Conservation (phyloP, 2,329 filamentous ascomycete genomes). For the Dothideomycetidae sp. region DNA sequence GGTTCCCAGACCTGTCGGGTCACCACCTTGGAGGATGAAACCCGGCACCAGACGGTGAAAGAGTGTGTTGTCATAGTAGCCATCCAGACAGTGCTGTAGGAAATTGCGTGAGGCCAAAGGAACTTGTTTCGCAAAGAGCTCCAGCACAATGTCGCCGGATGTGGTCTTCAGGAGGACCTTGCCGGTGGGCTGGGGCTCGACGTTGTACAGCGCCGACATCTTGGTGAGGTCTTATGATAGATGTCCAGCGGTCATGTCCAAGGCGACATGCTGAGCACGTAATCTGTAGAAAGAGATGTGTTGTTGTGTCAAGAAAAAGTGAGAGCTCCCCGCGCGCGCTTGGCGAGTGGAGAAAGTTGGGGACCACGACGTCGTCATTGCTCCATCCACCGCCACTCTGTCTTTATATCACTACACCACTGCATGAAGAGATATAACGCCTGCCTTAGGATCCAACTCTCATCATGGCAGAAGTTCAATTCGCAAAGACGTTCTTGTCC, state of each 20-base stretch:
- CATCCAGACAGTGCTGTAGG: conserved; percentile 83
- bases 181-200: conserved; percentile 85
- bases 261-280: no score
- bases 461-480: conserved; percentile 49
- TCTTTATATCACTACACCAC: not conserved
- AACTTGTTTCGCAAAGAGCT: conserved; percentile 89
- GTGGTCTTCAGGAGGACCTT: conserved; percentile 87
- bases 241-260: conserved; percentile 2
- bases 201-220: conserved; percentile 91
- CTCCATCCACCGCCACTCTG: conserved; percentile 2
- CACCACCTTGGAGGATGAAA: conserved; percentile 89
- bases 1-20: conserved; percentile 82
- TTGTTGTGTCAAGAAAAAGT: no score
- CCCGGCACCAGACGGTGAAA: conserved; percentile 88
- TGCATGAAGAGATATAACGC: no score
- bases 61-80: conserved; percentile 85
- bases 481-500: conserved; percentile 71
- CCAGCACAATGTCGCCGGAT: conserved; percentile 73
- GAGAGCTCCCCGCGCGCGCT: not conserved
- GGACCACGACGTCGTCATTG: conserved; percentile 5
- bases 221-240: no score
- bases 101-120: conserved; percentile 90
- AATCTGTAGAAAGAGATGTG: no score
- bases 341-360: conserved; percentile 7
- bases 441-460: no score